A percentile compares a stretch with the other conserved stretches of the same genome.
phyloP scores from a whole-genome alignment of 495 filamentous ascomycete genomes.

The Podospora tetraspora region DNA sequence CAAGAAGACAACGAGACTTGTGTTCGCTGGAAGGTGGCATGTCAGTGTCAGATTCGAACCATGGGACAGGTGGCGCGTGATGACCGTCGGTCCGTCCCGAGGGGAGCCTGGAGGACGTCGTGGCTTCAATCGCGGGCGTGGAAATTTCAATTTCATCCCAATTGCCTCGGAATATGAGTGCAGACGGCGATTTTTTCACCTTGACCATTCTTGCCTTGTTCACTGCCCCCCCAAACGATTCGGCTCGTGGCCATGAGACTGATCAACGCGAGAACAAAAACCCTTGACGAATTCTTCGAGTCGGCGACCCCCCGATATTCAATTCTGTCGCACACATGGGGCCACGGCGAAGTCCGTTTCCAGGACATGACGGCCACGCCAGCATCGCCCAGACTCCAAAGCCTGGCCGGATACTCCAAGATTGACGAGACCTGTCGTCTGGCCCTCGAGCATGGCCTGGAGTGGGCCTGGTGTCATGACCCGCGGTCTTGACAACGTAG shows the following conservation, averaged over 20 bases:
- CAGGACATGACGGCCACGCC: slow-evolving; percentile 3
- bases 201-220: background rate
- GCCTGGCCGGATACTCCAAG: background rate
- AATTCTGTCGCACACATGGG: slow-evolving; percentile 40
- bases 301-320: slow-evolving; percentile 27
- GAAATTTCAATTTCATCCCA: no score
- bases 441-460: background rate
- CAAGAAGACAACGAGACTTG: no score
- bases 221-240: background rate
- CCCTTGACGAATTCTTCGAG: slow-evolving; percentile 23
- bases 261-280: slow-evolving; percentile 24
- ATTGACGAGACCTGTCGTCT: background rate
- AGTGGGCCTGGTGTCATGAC: background rate
- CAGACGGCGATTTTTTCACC: background rate
- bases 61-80: no score
- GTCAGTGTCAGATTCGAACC: no score
- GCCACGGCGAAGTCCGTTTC: slow-evolving; percentile 26
- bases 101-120: no score
- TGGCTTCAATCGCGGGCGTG: no score
- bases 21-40: no score
- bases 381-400: background rate
- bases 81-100: no score
- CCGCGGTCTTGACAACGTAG: no score
- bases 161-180: no score
- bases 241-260: slow-evolving; percentile 24